Evolutionary conservation across 768 basidiomycete genomes (phyloP), one percentile per base, ranked within the genome.

Genomic region (Panaeolus cyanescens): DNA sequence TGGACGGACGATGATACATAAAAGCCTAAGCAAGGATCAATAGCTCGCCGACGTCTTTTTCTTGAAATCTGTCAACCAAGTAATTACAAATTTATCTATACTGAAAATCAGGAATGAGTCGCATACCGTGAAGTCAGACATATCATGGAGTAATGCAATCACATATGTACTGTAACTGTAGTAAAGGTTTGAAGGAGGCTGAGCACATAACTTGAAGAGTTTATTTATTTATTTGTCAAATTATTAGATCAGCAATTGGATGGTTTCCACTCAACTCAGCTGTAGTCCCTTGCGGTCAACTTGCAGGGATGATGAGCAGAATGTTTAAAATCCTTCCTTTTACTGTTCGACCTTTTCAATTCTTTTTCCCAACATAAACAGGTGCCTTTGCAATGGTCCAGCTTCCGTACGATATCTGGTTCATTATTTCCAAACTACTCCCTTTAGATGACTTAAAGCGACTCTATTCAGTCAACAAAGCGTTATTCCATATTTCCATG

Each of bases 21-120:
- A 60, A 77, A 79, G 2, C 78, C 76, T 19, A 77, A 68, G 56
- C 77, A 78, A n/a, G 77, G 76, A 60, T 79, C 77, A 32, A 77
- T 63, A 22, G 77, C 74, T n/a, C 65, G 65, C 30, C 72, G 70
- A 36, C 66, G 72, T 13, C 76, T 72, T 58, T 70, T 74, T 31
- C 72, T 65, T 40, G 63, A 68, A 20, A 74, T 61, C 74, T 75
- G 37, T n/a, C 25, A 20, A 33, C 32, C 25, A 50, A 39, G 33
- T 15, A 9, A 20, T 15, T 57, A 20, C n/a, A n/a, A n/a, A n/a
- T n/a, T n/a, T n/a, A n/a, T n/a, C n/a, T n/a, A n/a, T n/a, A n/a
- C n/a, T 58, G 32, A 31, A 31, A 42, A 15, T 10, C 30, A 31
- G 13, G 10, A 32, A 55, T 32, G 25, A 32, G 36, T 3, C 39